Percentiles rank a stretch among this genome's conserved stretches.
Conservation (phyloP, 1,139 yeast genomes). For the Groenewaldozyma sp. region DNA sequence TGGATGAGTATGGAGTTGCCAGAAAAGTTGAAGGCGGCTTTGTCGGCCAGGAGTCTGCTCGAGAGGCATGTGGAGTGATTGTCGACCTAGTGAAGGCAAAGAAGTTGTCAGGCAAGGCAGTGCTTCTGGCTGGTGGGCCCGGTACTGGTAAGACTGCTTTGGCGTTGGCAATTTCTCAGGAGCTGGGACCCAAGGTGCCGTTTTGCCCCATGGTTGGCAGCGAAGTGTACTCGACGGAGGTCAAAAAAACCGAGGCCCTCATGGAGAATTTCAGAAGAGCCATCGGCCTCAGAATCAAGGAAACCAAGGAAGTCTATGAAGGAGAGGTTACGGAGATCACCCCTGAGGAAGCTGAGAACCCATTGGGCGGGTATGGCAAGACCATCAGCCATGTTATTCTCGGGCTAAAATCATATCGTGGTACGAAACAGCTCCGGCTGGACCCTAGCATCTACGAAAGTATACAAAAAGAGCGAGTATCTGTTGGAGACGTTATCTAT, state of each 20-base stretch:
- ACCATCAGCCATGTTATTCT: conserved; percentile 90
- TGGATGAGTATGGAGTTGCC: conserved; percentile 85
- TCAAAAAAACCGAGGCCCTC: conserved; percentile 90
- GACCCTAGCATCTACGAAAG: conserved; percentile 96
- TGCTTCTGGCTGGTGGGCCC: conserved; percentile 91
- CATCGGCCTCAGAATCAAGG: conserved; percentile 90
- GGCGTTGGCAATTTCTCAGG: conserved; percentile 93
- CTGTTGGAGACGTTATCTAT: conserved; percentile 93
- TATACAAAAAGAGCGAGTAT: conserved; percentile 89
- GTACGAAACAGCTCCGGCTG: conserved; percentile 82
- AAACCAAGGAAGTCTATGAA: conserved; percentile 95
- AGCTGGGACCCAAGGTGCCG: conserved; percentile 96
- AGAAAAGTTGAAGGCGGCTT: conserved; percentile 86
- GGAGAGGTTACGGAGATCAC: conserved; percentile 96
- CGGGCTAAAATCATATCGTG: conserved; percentile 91
- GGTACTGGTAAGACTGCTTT: conserved; percentile 98
- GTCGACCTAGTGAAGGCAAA: conserved; percentile 90
- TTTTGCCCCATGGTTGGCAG: conserved; percentile 97
- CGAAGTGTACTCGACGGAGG: conserved; percentile 93
- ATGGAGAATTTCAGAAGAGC: conserved; percentile 98
- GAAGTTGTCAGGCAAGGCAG: conserved; percentile 95
- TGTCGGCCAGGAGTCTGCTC: conserved; percentile 88
- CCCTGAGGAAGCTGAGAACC: conserved; percentile 96
- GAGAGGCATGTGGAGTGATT: conserved; percentile 95
- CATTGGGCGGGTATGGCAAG: conserved; percentile 95